Evolutionary conservation across 805 yeast genomes (phyloP).

Genomic region (Wickerhamiella kurtzmanii): DNA sequence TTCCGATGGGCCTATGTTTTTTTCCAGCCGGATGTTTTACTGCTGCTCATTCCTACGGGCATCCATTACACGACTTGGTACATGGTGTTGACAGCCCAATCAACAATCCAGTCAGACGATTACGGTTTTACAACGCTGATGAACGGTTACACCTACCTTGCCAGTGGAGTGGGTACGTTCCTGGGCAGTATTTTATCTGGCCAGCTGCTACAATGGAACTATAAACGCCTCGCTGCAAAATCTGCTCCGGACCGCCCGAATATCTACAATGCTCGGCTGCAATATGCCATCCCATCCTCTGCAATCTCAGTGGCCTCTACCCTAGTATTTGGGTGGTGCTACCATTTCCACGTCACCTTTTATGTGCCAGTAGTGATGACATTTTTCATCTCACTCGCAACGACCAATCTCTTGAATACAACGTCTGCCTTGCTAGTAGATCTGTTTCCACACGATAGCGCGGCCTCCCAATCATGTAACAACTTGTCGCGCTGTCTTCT

Average conservation of each 20-base stretch:
- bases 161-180: constrained; percentile 58
- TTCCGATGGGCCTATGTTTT: constrained; percentile 32
- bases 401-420: constrained; percentile 44
- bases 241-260: constrained; percentile 27
- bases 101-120: constrained; percentile 37
- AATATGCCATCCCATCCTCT: constrained; percentile 34
- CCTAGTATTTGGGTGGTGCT: constrained; percentile 62
- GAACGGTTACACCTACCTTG: constrained; percentile 60
- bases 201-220: constrained; percentile 38
- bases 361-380: constrained; percentile 46
- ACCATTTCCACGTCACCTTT: constrained; percentile 35
- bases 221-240: constrained; percentile 24
- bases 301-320: constrained; percentile 30
- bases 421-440: constrained; percentile 64
- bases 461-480: constrained; percentile 60
- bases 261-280: constrained; percentile 41
- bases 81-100: constrained; percentile 49
- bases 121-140: constrained; percentile 42
- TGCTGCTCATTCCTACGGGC: constrained; percentile 44
- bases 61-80: constrained; percentile 60
- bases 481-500: constrained; percentile 62
- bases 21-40: constrained; percentile 32
- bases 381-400: constrained; percentile 43
- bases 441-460: constrained; percentile 52
- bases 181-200: constrained; percentile 51